Evolutionary conservation across 345 rosid species (phyloP).

Genomic region (Abelmoschus esculentus): DNA sequence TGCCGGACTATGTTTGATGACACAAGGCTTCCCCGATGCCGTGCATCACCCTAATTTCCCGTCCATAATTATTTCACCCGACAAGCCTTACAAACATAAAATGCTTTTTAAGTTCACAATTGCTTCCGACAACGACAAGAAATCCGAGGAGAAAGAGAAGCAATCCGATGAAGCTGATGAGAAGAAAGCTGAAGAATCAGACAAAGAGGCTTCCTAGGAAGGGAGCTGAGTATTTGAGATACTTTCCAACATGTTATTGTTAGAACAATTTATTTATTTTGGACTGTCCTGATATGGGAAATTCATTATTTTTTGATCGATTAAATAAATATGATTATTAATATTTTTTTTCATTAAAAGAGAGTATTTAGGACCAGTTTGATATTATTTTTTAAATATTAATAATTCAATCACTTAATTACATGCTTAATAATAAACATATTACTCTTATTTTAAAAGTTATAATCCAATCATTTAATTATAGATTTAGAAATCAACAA

Average conservation of each 20-base stretch:
- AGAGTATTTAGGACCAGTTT: no score
- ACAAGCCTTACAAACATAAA: slow-evolving; percentile 43
- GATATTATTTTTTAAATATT: no score
- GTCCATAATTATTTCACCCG: slow-evolving; percentile 58
- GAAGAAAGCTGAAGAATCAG: no score
- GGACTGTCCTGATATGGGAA: neutral
- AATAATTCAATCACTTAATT: no score
- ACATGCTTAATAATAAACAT: no score
- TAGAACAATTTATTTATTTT: neutral
- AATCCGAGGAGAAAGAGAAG: neutral
- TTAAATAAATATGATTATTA: neutral
- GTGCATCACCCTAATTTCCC: slow-evolving; percentile 76
- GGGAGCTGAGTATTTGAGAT: neutral
- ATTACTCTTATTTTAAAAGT: no score
- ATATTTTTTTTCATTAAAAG: no score
- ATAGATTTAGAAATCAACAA: no score
- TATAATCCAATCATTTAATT: no score
- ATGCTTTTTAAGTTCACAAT: slow-evolving; percentile 73
- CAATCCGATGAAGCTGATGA: neutral
- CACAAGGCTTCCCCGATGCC: slow-evolving; percentile 78
- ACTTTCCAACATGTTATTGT: neutral
- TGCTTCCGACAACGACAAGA: neutral
- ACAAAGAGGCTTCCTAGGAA: neutral
- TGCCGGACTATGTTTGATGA: slow-evolving; percentile 62
- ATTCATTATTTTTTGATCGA: neutral